Evolutionary conservation across 305 asterid species (phyloP).

Genomic region (Galium porrigens): DNA sequence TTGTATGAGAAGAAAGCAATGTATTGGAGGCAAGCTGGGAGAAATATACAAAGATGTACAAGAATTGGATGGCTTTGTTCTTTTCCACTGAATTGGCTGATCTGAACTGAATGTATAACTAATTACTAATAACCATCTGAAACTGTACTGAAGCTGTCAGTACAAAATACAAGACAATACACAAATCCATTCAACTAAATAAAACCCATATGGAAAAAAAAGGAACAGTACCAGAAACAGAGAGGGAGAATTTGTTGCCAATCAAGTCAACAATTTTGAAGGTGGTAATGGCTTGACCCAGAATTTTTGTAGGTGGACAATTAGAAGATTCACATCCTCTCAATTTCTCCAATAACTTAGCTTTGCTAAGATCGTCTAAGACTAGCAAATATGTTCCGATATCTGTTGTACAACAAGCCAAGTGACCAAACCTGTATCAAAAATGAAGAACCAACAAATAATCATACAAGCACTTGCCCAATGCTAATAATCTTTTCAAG

Average conservation of each 20-base stretch:
- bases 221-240: conserved; percentile 42
- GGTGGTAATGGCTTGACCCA: conserved; percentile 60
- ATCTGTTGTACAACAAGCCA: conserved; percentile 74
- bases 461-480: conserved; percentile 1
- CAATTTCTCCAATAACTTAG: conserved; percentile 41
- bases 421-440: conserved; percentile 78
- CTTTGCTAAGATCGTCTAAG: conserved; percentile 39
- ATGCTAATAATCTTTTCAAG: neutral
- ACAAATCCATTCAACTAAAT: neutral
- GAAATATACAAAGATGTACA: neutral
- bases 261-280: conserved; percentile 56
- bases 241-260: conserved; percentile 45
- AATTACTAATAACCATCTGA: neutral
- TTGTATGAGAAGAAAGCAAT: neutral
- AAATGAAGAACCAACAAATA: conserved; percentile 19
- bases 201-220: neutral
- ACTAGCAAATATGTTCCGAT: conserved; percentile 55
- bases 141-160: neutral
- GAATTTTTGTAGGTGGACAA: conserved; percentile 41
- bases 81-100: neutral
- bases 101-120: neutral
- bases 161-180: neutral
- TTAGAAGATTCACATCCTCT: conserved; percentile 34
- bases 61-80: neutral
- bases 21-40: neutral